phyloP scores from a whole-genome alignment of 148 eudicot genomes.

The Agrostemma githago region DNA sequence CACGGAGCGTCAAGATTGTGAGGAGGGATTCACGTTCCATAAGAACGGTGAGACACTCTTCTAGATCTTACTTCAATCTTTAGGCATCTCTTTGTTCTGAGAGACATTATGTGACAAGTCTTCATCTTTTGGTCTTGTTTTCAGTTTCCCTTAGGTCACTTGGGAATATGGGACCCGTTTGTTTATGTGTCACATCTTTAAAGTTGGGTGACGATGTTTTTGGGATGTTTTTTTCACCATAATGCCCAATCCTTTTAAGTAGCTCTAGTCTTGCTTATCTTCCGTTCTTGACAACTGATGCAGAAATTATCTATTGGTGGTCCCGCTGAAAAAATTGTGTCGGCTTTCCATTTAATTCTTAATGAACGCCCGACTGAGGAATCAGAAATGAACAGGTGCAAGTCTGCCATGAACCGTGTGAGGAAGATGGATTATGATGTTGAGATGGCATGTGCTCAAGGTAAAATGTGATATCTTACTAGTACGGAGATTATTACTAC shows the following conservation, averaged over 20 bases:
- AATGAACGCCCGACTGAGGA: conserved; percentile 70
- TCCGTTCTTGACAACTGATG: conserved; percentile 16
- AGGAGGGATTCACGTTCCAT: conserved; percentile 88
- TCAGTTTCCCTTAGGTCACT: neutral
- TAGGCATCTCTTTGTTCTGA: neutral
- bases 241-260: neutral
- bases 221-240: neutral
- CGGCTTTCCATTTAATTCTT: conserved; percentile 67
- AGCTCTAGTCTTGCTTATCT: neutral
- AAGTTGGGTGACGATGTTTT: neutral
- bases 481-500: neutral
- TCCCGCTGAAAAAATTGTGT: conserved; percentile 76
- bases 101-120: neutral
- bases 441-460: conserved; percentile 67
- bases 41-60: conserved; percentile 52
- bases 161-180: neutral
- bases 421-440: conserved; percentile 84
- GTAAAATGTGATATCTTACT: conserved; percentile 30
- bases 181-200: neutral
- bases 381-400: conserved; percentile 70
- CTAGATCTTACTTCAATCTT: neutral
- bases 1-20: conserved; percentile 73
- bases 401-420: conserved; percentile 64
- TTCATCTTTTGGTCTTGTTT: neutral
- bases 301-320: conserved; percentile 90